Base-by-base conservation (phyloP, 2,329 filamentous ascomycete species). In the Xylariaceae sp. region DNA sequence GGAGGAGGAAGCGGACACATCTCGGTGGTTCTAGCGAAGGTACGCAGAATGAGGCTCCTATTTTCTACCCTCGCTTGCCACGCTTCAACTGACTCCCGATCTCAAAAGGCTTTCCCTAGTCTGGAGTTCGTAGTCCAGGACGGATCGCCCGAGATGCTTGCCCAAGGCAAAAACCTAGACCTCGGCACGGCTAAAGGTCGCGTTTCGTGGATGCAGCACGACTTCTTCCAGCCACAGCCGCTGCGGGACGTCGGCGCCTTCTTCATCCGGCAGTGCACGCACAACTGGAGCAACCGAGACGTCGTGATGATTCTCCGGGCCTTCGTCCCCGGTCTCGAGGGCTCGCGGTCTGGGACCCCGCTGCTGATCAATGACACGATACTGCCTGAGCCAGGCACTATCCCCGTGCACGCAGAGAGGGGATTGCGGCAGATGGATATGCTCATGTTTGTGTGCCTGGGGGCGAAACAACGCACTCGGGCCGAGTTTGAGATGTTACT, bases 181-280 rank as follows among this genome's bases (percentile, higher is more conserved):
- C 29, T 29, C 5, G n/a, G 29, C 9, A 30, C 36, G 4, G 19
- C 46, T 5, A 15, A 17, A 7, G 39, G 37, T 11, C 47, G 48
- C 13, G 29, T 52, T 3, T 17, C 36, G 1, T 52, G 45, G 22
- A 23, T 13, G 14, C 31, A 47, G 31, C 39, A 47, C 33, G 36
- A 38, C 29, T 55, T 56, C 42, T 56, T 53, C 37, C 26, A 43
- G 8, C 44, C 47, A 1, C 51, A 57, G 37, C 48, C 45, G 2
- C 2, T 33, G 1, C 23, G 8, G 6, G 36, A 44, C 17, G 49
- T 35, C 1, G 37, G 38, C 0, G 44, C 42, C 4, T 52, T 40
- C 33, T 27, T 56, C 2, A 29, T 55, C 7, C 50, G 51, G 16
- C 48, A 54, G 26, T 43, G 43, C 17, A 39, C 36, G 40, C 41